phyloP scores from a whole-genome alignment of 1,139 yeast species.

The Chernovozyma aurita region DNA sequence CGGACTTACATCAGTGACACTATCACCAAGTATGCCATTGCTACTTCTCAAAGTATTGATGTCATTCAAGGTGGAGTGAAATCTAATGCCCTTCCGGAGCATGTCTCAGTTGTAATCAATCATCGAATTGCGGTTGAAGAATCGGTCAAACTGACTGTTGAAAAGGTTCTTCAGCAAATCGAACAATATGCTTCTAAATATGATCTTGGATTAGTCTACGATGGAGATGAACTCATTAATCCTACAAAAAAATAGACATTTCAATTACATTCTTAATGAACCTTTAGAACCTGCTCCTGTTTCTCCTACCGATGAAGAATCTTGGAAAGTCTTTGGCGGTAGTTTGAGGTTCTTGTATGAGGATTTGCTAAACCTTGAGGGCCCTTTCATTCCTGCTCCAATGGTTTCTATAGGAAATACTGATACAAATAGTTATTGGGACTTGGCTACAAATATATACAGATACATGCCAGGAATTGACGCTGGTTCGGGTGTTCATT shows the following conservation, averaged over 20 bases:
- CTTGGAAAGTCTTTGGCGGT: constrained; percentile 56
- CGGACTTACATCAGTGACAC: constrained; percentile 26
- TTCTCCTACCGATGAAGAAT: constrained; percentile 41
- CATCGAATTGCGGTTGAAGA: constrained; percentile 57
- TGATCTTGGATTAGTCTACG: constrained; percentile 42
- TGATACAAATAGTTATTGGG: constrained; percentile 41
- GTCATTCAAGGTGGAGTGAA: constrained; percentile 66
- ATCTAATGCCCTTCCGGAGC: constrained; percentile 72
- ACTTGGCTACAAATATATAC: constrained; percentile 32
- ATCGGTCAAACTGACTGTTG: constrained; percentile 33
- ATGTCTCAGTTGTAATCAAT: constrained; percentile 50
- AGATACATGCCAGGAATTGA: constrained; percentile 30
- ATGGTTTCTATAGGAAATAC: constrained; percentile 35
- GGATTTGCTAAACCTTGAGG: constrained; percentile 34
- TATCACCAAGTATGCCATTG: constrained; percentile 39
- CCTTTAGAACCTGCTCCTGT: constrained; percentile 58
- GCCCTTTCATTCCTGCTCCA: constrained; percentile 30
- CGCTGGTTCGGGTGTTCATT: constrained; percentile 21
- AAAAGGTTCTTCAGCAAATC: constrained; percentile 35
- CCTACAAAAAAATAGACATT: constrained; percentile 40
- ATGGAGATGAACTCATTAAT: constrained; percentile 25
- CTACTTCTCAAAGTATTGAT: constrained; percentile 69
- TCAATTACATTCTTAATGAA: constrained; percentile 33
- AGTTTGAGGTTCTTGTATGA: constrained; percentile 54
- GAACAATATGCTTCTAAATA: constrained; percentile 37